These are phyloP conservation scores for Penicillium taxi DNA, from an alignment of 495 filamentous ascomycete genomes.

Conservation along the genomic window DNA sequence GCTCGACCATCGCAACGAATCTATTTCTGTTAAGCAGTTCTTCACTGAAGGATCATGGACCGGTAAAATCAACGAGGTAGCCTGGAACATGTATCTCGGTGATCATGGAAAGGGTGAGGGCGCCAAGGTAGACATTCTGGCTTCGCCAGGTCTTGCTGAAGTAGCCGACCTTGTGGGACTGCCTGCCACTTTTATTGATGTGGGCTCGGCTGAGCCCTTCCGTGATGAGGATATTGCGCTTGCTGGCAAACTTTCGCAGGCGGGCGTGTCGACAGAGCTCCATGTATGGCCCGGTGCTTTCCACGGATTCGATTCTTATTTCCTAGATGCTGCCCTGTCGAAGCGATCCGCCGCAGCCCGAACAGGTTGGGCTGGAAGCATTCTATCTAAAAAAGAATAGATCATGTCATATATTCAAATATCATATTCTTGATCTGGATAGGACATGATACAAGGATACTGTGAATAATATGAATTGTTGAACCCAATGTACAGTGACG, in stretches of 20 bases:
- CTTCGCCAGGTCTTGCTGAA: not conserved
- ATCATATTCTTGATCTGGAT: too few relatives aligned
- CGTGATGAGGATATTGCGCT: slow-evolving; percentile 1
- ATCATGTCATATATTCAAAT: too few relatives aligned
- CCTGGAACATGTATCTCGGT: not conserved
- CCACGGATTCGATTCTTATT: slow-evolving; percentile 1
- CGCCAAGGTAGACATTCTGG: not conserved
- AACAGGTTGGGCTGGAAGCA: too few relatives aligned
- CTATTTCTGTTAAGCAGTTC: not conserved
- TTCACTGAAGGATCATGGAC: not conserved
- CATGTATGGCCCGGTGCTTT: not conserved
- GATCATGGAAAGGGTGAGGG: not conserved
- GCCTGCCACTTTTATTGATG: not conserved
- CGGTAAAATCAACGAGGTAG: not conserved
- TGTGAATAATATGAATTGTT: too few relatives aligned
- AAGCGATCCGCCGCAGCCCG: too few relatives aligned
- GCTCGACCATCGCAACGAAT: not conserved
- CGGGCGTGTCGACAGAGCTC: not conserved
- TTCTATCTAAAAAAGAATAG: too few relatives aligned
- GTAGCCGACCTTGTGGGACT: not conserved
- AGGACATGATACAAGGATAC: too few relatives aligned
- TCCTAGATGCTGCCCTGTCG: too few relatives aligned
- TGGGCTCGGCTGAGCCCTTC: not conserved
- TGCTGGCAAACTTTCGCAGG: not conserved
- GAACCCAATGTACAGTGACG: too few relatives aligned